Base-by-base conservation (phyloP, 805 yeast genomes). In the Ogataea degrootiae region DNA sequence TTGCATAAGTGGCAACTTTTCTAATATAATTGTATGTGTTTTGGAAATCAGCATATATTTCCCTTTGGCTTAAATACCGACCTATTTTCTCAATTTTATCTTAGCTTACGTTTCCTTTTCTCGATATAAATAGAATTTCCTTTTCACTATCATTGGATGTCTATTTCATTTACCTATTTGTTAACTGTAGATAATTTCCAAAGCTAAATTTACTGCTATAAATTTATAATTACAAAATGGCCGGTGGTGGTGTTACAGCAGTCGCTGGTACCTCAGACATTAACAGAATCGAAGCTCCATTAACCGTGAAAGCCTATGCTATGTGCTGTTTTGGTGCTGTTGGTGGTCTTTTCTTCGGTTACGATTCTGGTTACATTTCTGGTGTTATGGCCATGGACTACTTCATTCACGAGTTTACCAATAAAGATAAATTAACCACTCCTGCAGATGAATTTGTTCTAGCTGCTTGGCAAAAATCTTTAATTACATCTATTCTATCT, bases 401-500 rank as follows among this genome's bases (percentile, higher is more conserved):
- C 55, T 48, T 67, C 53, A 58, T 67, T 47, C 53, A 60, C 8
- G 51, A 53, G 22, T 65, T 66, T 47, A 56, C 67, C 8, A 54
- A 55, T 23, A 57, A 57, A 29, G 54, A 47, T 21, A 37, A 55
- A 37, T 48, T 52, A 17, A 54, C 52, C 36, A 39, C 54, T 21
- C 47, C 56, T 12, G 46, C 48, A 26, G 57, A 43, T 14, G 46
- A 38, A 2, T 60, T 46, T 41, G 62, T 57, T 21, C 45, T 67
- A 3, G 53, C 50, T 2, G 38, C 71, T 2, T 67, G 62, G 59
- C 56, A 64, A 47, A 64, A 64, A 50, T 67, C 71, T 38, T 60
- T 85, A 38, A 78, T 84, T 42, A 84, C 86, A n/a, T 84, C 88
- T n/a, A 80, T 83, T 47, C 71, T 85, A 47, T 82, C 88, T 16